These are phyloP conservation scores for Lenwebbia sp. DNA, from an alignment of 345 rosid genomes.

Conservation along the genomic window DNA sequence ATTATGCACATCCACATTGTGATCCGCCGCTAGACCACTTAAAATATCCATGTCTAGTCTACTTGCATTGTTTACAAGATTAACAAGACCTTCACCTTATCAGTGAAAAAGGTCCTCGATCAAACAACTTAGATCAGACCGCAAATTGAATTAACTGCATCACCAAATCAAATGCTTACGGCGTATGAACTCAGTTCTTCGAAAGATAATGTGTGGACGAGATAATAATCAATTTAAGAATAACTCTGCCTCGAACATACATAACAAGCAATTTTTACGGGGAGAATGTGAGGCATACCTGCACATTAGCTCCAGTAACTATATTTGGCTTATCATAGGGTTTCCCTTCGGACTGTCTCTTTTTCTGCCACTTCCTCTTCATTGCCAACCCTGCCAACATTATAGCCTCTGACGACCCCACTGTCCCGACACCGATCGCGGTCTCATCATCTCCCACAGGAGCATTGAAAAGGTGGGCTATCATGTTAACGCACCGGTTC, in stretches of 20 bases:
- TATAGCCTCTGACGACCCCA: slow-evolving; percentile 43
- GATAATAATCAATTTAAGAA: neutral
- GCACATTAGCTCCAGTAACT: slow-evolving; percentile 39
- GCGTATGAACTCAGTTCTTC: neutral
- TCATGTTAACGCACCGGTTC: slow-evolving; percentile 51
- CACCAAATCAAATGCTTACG: neutral
- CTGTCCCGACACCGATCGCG: slow-evolving; percentile 37
- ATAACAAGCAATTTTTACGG: neutral
- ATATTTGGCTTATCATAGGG: slow-evolving; percentile 38
- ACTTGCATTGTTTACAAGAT: neutral
- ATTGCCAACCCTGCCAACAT: slow-evolving; percentile 45
- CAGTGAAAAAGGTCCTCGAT: neutral
- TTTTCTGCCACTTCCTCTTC: slow-evolving; percentile 46
- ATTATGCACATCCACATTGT: neutral
- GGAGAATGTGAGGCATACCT: slow-evolving; percentile 2
- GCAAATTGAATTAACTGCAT: neutral
- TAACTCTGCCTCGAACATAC: neutral
- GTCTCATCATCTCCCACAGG: slow-evolving; percentile 31
- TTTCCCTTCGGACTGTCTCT: slow-evolving; percentile 20
- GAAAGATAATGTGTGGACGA: neutral
- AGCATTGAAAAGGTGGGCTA: slow-evolving; percentile 40
- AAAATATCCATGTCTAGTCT: neutral
- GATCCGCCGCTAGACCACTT: neutral
- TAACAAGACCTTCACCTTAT: neutral
- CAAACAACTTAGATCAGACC: neutral